phyloP scores from a whole-genome alignment of 2,329 filamentous ascomycete genomes.

The Exophiala mesophila region DNA sequence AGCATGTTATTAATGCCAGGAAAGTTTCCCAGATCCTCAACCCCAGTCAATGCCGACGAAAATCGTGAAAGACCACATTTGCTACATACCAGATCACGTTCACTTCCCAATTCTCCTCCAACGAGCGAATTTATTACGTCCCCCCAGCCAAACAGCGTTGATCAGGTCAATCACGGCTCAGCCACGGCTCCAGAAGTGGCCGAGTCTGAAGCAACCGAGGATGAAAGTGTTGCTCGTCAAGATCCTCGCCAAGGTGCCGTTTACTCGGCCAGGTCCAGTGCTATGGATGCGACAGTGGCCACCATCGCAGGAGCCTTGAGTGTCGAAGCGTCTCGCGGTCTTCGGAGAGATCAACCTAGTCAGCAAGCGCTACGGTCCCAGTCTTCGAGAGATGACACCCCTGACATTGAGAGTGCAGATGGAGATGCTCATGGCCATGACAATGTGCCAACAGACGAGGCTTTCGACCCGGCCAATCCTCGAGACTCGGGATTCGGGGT shows the following conservation, averaged over 20 bases:
- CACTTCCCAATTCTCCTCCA: conserved; percentile 12
- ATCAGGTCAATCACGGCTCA: background rate
- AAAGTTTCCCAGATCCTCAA: conserved; percentile 10
- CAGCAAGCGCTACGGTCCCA: conserved; percentile 1
- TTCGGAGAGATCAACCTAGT: conserved; percentile 11
- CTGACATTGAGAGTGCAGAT: background rate
- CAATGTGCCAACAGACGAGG: conserved; percentile 4
- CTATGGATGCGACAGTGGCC: conserved; percentile 22
- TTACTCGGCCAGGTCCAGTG: conserved; percentile 4
- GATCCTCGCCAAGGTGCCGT: background rate
- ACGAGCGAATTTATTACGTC: background rate
- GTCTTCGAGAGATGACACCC: conserved; percentile 3
- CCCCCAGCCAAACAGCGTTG: background rate
- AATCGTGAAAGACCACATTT: conserved; percentile 7
- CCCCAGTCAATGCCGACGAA: background rate
- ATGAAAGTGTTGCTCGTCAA: background rate
- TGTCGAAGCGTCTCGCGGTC: conserved; percentile 19
- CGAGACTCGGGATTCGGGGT: conserved; percentile 20
- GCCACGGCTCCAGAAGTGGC: background rate
- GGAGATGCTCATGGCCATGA: conserved; percentile 1
- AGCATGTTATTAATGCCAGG: conserved; percentile 25
- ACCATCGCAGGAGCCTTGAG: conserved; percentile 25
- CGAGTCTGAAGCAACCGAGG: background rate
- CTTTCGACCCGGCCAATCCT: conserved; percentile 4
- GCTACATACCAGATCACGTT: conserved; percentile 18